Conservation (phyloP, 2,329 filamentous ascomycete species). For the Keithomyces neogunnii region DNA sequence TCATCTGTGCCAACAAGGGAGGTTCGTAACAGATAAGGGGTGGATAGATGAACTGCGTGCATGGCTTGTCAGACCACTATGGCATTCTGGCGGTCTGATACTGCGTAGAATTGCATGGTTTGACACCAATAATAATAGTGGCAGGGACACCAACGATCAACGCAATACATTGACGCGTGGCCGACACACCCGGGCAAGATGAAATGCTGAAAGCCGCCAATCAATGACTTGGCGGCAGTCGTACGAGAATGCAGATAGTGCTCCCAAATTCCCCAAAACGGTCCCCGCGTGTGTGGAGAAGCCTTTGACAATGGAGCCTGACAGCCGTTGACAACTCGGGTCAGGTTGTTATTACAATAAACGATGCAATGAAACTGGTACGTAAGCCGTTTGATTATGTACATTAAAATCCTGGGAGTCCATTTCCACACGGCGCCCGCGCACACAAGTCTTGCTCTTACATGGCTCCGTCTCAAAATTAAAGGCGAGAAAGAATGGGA, state of each 20-base stretch:
- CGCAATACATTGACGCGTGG: background rate
- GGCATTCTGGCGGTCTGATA: background rate
- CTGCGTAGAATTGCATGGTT: no score
- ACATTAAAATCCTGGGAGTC: no score
- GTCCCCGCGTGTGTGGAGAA: background rate
- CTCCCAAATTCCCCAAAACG: background rate
- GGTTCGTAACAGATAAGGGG: background rate
- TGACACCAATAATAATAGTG: no score
- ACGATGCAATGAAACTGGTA: no score
- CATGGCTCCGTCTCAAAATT: no score
- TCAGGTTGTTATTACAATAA: no score
- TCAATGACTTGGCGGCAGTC: background rate
- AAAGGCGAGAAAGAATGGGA: no score
- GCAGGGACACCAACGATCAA: background rate
- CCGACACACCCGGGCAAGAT: background rate
- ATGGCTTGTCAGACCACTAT: background rate
- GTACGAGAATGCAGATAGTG: background rate
- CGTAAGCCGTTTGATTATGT: no score
- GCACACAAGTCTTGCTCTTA: no score
- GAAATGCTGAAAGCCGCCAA: background rate
- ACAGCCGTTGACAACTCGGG: no score
- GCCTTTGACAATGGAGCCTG: no score
- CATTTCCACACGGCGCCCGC: no score
- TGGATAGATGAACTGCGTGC: background rate
- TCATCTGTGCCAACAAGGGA: background rate